phyloP scores from a whole-genome alignment of 306 rosid genomes.

The Acacia melanoxylon region DNA sequence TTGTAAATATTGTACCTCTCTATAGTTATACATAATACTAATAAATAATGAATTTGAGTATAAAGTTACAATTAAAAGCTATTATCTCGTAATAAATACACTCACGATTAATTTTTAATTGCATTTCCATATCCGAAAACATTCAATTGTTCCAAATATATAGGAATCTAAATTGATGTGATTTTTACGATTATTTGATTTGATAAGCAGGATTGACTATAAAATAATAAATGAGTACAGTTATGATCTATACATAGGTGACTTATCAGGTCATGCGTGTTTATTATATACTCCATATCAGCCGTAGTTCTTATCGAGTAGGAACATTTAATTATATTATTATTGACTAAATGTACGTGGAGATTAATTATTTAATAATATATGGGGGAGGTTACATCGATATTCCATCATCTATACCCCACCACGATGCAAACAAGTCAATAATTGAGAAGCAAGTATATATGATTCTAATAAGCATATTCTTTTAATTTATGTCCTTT shows the following conservation, averaged over 20 bases:
- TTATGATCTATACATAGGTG: not conserved
- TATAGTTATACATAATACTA: not conserved
- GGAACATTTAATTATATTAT: not conserved
- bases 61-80: not conserved
- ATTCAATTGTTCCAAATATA: no score
- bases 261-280: not conserved
- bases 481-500: not conserved
- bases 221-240: not conserved
- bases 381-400: not conserved
- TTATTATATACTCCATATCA: not conserved
- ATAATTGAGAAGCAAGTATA: not conserved
- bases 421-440: conserved; percentile 2
- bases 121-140: no score
- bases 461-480: not conserved
- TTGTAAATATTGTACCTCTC: not conserved
- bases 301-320: not conserved
- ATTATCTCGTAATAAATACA: not conserved
- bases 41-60: not conserved
- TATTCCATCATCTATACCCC: not conserved
- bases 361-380: not conserved
- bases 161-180: not conserved
- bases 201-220: not conserved
- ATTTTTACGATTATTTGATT: not conserved
- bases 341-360: not conserved
- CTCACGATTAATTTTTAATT: no score